Evolutionary conservation across 1,139 yeast genomes (phyloP).

Genomic region (Debaryomyces fabryi): DNA sequence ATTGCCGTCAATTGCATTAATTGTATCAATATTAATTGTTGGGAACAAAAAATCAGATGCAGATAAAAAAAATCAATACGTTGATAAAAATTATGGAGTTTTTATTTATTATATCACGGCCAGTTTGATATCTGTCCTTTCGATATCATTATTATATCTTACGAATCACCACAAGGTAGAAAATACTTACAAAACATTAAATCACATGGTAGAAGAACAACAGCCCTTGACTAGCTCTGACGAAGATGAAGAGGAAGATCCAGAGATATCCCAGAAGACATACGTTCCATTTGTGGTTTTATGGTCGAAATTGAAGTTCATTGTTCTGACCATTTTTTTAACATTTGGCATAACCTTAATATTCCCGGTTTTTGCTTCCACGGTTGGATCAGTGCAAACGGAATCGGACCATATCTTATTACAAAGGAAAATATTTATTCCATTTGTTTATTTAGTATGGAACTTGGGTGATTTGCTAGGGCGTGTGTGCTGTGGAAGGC

Average conservation of each 20-base stretch:
- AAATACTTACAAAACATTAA: conserved; percentile 23
- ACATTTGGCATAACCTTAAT: conserved; percentile 77
- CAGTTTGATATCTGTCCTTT: conserved; percentile 55
- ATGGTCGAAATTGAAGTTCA: conserved; percentile 59
- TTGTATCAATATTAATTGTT: conserved; percentile 56
- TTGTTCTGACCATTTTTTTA: conserved; percentile 71
- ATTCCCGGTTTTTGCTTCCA: conserved; percentile 90
- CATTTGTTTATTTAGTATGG: conserved; percentile 80
- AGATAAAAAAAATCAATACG: conserved; percentile 22
- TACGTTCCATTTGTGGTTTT: conserved; percentile 53
- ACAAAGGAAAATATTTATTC: conserved; percentile 61
- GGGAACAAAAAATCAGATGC: conserved; percentile 28
- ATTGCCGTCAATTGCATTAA: conserved; percentile 76
- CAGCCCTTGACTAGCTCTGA: conserved; percentile 3
- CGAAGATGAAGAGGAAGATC: conserved; percentile 19
- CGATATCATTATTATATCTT: conserved; percentile 44
- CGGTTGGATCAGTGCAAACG: conserved; percentile 54
- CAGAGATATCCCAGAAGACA: conserved; percentile 21
- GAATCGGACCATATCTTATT: conserved; percentile 34
- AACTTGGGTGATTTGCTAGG: conserved; percentile 86
- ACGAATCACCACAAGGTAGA: conserved; percentile 29
- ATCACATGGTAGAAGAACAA: conserved; percentile 16
- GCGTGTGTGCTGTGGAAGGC: conserved; percentile 64
- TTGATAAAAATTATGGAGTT: conserved; percentile 50
- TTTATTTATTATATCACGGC: conserved; percentile 74